Evolutionary conservation across 2,329 filamentous ascomycete species (phyloP), one percentile per base, ranked within the genome.

Genomic region (Cadophora malorum): DNA sequence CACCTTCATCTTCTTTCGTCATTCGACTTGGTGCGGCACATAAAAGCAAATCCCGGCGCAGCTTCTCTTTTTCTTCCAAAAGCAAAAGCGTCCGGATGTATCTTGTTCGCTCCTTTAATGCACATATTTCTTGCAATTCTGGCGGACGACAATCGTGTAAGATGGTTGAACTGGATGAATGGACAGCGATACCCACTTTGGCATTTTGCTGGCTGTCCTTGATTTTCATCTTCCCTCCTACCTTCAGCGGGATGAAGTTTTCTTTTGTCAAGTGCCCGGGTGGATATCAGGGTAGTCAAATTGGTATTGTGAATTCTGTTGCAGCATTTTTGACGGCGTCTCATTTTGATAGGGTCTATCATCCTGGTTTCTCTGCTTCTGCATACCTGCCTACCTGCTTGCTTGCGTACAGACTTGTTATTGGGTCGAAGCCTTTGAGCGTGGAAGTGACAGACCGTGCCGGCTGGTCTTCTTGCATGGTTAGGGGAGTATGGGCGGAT

Each of bases 161-260:
- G n/a, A 33, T 56, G 45, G 56, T 31, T n/a, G 28, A 21, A 56
- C 16, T 35, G 47, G 65, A 63, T 35, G 47, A 59, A 63, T 66
- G 65, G 50, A 66, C 38, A 61, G 52, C 62, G 47, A 65, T 64
- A 62, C 62, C 53, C 66, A 41, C 41, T 53, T 45, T 60, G 25
- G 53, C 53, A 41, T 59, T 64, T 41, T 56, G 47, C 52, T 25
- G 35, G 23, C 28, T 64, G 31, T 52, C 45, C 31, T 45, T 16
- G 19, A 28, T 63, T 38, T 38, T 41, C 19, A 16, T 38, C 28
- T 21, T 7, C 56, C 14, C 25, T 16, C 12, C 33, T n/a, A 9
- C 12, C 33, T 4, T 23, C n/a, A 14, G 28, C 33, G n/a, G 31
- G 9, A 23, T 14, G 23, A 33, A 35, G n/a, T 9, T 58, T 58